Conservation (phyloP, 768 basidiomycete species). For the Leccinum truebloodii region DNA sequence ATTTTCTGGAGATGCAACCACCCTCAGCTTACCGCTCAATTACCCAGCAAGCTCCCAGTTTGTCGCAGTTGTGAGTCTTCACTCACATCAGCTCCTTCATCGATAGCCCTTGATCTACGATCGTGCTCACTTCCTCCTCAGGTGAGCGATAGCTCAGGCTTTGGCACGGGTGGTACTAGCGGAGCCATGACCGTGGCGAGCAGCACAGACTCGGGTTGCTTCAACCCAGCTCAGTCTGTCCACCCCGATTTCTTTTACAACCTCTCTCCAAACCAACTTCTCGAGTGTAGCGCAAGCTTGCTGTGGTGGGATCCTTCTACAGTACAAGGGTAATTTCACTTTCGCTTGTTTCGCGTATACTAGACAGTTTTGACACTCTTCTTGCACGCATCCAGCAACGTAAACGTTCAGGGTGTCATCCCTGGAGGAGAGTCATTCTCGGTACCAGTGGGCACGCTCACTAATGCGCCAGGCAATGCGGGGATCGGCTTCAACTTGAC, state of each 20-base stretch:
- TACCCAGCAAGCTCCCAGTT: neutral
- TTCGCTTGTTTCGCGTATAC: neutral
- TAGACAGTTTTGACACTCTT: neutral
- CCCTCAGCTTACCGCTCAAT: no score
- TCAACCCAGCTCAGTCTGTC: neutral
- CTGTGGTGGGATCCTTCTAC: neutral
- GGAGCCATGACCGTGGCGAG: neutral
- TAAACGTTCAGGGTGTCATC: neutral
- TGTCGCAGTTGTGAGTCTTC: neutral
- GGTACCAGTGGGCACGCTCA: neutral
- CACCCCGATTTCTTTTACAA: neutral
- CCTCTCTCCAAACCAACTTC: neutral
- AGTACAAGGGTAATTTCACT: neutral
- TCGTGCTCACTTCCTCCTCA: neutral
- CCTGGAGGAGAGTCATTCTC: neutral
- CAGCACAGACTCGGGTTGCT: neutral
- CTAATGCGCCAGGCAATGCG: neutral
- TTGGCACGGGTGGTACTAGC: neutral
- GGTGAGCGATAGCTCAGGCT: neutral
- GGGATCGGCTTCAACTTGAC: neutral
- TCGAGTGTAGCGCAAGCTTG: neutral
- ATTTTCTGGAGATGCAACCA: no score
- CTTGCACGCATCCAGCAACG: neutral
- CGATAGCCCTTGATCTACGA: neutral
- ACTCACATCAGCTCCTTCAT: neutral